A percentile compares a stretch with the other conserved stretches of the same genome.
Conservation (phyloP, 306 rosid genomes). For the Hippophae tibetana region DNA sequence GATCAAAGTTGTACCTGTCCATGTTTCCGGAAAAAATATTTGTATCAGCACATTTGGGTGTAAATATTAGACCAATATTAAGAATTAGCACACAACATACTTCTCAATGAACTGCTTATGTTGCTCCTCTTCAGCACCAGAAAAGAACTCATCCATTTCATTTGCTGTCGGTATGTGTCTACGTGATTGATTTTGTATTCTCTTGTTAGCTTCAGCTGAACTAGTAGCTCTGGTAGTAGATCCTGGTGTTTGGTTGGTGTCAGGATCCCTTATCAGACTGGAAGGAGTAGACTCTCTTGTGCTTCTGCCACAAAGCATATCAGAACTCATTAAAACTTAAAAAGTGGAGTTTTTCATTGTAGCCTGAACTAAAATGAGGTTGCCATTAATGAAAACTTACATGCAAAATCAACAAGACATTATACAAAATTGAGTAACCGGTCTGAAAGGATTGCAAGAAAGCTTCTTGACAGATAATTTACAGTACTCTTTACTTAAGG, state of each 20-base stretch:
- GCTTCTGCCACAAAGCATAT: conserved; percentile 38
- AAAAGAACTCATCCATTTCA: conserved; percentile 81
- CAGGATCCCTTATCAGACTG: conserved; percentile 73
- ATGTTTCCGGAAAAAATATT: conserved; percentile 9
- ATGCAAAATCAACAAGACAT: too few species aligned
- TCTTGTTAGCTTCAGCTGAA: conserved; percentile 36
- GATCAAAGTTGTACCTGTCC: conserved; percentile 94
- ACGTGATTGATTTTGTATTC: conserved; percentile 37
- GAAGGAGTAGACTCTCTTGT: conserved; percentile 92
- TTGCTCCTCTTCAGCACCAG: conserved; percentile 59
- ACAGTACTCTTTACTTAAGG: too few species aligned
- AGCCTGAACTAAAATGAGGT: too few species aligned
- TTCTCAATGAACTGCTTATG: conserved; percentile 67
- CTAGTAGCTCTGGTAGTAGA: conserved; percentile 66
- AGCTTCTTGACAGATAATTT: too few species aligned
- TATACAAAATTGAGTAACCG: too few species aligned
- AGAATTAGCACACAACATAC: conserved; percentile 24
- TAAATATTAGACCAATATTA: too few species aligned
- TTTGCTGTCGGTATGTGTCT: conserved; percentile 60
- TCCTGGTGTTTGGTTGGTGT: conserved; percentile 57
- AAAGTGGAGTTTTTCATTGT: too few species aligned
- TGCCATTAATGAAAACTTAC: too few species aligned
- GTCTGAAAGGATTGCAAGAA: too few species aligned
- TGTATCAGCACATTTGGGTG: too few species aligned
- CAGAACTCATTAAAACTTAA: too few species aligned